These are phyloP conservation scores for Hypoxylon trugodes DNA, from an alignment of 495 filamentous ascomycete species.

Conservation along the genomic window DNA sequence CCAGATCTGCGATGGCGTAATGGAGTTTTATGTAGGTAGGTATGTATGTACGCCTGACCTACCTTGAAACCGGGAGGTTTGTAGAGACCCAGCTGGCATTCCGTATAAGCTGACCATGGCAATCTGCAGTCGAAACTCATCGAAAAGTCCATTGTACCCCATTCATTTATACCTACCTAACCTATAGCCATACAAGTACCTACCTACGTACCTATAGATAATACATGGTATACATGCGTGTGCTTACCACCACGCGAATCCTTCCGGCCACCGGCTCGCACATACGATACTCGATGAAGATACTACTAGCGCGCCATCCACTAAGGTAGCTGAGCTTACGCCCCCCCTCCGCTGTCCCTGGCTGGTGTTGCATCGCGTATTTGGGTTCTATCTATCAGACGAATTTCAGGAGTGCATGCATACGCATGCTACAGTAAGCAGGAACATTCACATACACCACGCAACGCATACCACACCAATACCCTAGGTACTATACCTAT, in stretches of 20 bases:
- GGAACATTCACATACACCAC: conserved; percentile 15
- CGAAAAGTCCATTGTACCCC: too few relatives aligned
- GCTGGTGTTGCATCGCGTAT: conserved; percentile 35
- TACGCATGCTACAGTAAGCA: conserved; percentile 43
- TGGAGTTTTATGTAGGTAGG: background rate
- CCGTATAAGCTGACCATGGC: conserved; percentile 22
- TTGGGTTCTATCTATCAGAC: conserved; percentile 22
- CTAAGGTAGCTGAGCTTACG: conserved; percentile 27
- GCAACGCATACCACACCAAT: too few relatives aligned
- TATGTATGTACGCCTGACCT: conserved; percentile 30
- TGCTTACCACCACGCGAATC: conserved; percentile 15
- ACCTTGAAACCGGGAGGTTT: conserved; percentile 28
- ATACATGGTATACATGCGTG: background rate
- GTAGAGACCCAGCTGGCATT: background rate
- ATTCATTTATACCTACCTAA: too few relatives aligned
- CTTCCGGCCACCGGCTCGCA: conserved; percentile 24
- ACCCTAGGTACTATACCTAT: too few relatives aligned
- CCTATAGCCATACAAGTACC: too few relatives aligned
- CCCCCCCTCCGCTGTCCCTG: conserved; percentile 33
- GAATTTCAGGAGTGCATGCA: conserved; percentile 43
- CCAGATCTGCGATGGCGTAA: conserved; percentile 36
- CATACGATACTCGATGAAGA: conserved; percentile 5
- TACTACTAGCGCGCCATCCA: conserved; percentile 3
- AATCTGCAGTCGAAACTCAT: conserved; percentile 22
- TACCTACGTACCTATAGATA: too few relatives aligned